Conservation (phyloP, 495 filamentous ascomycete species). For the Tuber umbilicatum region DNA sequence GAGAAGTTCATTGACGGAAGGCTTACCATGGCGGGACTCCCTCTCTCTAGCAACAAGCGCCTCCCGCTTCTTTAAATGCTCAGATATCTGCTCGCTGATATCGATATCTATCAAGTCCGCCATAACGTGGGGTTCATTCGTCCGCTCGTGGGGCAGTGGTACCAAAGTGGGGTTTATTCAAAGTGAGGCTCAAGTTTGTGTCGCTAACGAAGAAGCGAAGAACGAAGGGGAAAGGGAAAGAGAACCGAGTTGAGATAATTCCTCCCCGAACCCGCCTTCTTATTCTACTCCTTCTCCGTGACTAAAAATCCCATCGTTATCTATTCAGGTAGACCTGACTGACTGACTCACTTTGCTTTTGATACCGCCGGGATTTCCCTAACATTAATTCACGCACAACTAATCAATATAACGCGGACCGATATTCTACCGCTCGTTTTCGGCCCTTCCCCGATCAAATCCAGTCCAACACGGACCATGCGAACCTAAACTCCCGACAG, state of each 20-base stretch:
- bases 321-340: neutral
- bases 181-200: neutral
- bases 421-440: neutral
- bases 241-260: neutral
- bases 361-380: neutral
- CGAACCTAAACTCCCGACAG: neutral
- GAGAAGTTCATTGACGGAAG: conserved; percentile 16
- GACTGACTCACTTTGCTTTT: neutral
- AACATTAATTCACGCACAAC: neutral
- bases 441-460: neutral
- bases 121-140: neutral
- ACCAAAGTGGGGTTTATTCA: neutral
- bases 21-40: conserved; percentile 70
- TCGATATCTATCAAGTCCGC: neutral
- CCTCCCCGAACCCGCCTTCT: neutral
- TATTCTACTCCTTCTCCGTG: neutral
- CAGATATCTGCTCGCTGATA: conserved; percentile 15
- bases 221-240: neutral
- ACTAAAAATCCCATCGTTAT: neutral
- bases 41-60: conserved; percentile 73
- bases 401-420: neutral
- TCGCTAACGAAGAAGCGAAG: neutral
- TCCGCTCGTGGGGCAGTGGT: neutral
- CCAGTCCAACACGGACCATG: neutral
- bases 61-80: conserved; percentile 69